Conservation (phyloP, 2,329 filamentous ascomycete genomes). For the Cercospora sp. region DNA sequence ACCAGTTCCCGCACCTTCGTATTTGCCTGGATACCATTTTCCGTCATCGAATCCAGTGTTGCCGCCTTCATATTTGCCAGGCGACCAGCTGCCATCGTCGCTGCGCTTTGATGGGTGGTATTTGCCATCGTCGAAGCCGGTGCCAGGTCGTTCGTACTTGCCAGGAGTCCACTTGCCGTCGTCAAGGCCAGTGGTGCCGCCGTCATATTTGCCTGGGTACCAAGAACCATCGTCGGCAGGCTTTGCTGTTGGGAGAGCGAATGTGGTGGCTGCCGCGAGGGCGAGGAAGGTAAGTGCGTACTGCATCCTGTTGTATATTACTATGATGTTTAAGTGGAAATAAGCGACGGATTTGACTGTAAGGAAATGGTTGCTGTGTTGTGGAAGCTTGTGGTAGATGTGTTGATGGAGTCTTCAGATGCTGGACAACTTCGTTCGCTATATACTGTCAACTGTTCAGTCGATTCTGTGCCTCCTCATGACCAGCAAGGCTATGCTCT, state of each 20-base stretch:
- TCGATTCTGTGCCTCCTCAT: not conserved
- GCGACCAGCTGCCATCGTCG: not conserved
- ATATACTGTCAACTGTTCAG: not conserved
- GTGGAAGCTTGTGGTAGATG: not conserved
- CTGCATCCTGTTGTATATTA: not conserved
- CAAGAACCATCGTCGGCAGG: constrained; percentile 1
- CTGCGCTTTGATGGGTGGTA: not conserved
- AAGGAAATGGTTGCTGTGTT: not conserved
- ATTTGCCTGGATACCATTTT: not conserved
- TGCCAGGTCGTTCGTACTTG: not conserved
- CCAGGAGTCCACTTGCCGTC: constrained; percentile 1
- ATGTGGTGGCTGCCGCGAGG: not conserved
- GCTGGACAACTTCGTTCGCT: not conserved
- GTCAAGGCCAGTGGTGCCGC: constrained; percentile 2
- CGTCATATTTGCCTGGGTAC: not conserved
- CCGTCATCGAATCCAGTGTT: not conserved
- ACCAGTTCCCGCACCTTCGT: not conserved
- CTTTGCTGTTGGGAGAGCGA: constrained; percentile 2
- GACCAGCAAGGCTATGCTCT: not conserved
- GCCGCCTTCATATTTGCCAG: not conserved
- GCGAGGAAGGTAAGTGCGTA: constrained; percentile 3
- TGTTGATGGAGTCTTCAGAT: not conserved
- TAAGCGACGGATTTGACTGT: not conserved
- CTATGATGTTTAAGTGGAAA: not conserved
- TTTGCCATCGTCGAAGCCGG: not conserved